phyloP scores from a whole-genome alignment of 106 monocot species.

The Agapanthus africanus region DNA sequence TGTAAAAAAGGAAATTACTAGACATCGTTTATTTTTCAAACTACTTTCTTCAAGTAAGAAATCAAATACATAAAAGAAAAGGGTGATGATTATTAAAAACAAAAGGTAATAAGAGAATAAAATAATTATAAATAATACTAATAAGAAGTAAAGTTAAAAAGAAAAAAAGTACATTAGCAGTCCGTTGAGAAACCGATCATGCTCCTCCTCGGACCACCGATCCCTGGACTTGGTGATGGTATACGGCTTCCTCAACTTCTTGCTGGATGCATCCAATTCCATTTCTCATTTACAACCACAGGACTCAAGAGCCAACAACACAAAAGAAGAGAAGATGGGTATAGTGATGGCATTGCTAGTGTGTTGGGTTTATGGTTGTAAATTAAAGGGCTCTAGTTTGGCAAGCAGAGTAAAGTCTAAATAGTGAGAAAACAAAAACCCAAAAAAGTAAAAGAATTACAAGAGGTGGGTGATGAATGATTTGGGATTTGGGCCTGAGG shows the following conservation, averaged over 20 bases:
- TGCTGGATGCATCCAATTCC: constrained; percentile 22
- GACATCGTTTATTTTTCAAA: too few species aligned
- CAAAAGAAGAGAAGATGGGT: not conserved
- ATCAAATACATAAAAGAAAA: too few species aligned
- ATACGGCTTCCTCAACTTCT: constrained; percentile 29
- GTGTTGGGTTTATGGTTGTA: not conserved
- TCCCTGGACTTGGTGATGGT: constrained; percentile 27
- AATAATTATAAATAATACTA: too few species aligned
- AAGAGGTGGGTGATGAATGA: too few species aligned
- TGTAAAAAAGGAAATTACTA: too few species aligned
- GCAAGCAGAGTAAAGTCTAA: constrained; percentile 5
- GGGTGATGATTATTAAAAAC: too few species aligned
- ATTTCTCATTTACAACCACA: constrained; percentile 13
- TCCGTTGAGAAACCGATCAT: constrained; percentile 24
- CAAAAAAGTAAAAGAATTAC: not conserved
- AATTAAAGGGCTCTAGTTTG: constrained; percentile 7
- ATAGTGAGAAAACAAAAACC: not conserved
- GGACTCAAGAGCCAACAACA: not conserved
- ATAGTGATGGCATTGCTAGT: constrained; percentile 1
- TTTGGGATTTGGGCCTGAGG: not conserved
- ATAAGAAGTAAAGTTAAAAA: too few species aligned
- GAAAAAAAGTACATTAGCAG: constrained; percentile 14
- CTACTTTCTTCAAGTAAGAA: too few species aligned
- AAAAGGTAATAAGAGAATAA: too few species aligned
- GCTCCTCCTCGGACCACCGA: constrained; percentile 31